A percentile compares a stretch with the other conserved stretches of the same genome.
Conservation (phyloP, 805 yeast species). For the Cyberlindnera bimundalis region DNA sequence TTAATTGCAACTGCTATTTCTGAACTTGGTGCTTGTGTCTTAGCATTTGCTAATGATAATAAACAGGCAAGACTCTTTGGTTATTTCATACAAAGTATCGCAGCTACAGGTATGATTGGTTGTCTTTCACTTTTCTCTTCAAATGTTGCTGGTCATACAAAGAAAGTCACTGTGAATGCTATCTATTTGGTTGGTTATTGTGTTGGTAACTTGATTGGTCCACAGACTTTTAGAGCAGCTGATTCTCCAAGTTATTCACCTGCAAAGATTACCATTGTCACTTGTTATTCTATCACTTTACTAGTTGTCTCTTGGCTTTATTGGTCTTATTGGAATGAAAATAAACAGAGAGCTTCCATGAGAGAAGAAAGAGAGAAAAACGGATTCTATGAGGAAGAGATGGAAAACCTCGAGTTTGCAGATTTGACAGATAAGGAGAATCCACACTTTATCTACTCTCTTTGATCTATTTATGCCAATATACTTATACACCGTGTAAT, state of each 20-base stretch:
- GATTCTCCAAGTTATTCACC: constrained; percentile 54
- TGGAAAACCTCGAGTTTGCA: constrained; percentile 29
- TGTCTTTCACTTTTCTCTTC: constrained; percentile 22
- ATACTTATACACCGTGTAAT: no score
- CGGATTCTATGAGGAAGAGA: constrained; percentile 1
- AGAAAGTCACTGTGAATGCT: constrained; percentile 14
- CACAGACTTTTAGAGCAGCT: constrained; percentile 57
- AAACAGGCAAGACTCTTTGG: constrained; percentile 31
- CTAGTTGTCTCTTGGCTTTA: constrained; percentile 1
- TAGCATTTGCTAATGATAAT: constrained; percentile 34
- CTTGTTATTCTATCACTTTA: constrained; percentile 2
- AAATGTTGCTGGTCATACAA: constrained; percentile 19
- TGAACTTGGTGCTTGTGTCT: constrained; percentile 21
- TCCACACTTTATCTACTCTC: constrained; percentile 33
- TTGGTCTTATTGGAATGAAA: constrained; percentile 10
- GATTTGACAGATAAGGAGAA: constrained; percentile 39
- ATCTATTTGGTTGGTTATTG: constrained; percentile 16
- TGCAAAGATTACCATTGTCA: constrained; percentile 12
- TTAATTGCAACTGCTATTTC: background rate
- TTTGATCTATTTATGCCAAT: no score
- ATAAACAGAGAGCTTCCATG: constrained; percentile 4
- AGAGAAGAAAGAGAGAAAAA: constrained; percentile 4
- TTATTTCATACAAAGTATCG: constrained; percentile 22
- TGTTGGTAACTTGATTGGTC: constrained; percentile 49
- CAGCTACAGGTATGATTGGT: constrained; percentile 9